Evolutionary conservation across 257 asterid species (phyloP), one percentile per base, ranked within the genome.

Genomic region (Solanum commersonii): DNA sequence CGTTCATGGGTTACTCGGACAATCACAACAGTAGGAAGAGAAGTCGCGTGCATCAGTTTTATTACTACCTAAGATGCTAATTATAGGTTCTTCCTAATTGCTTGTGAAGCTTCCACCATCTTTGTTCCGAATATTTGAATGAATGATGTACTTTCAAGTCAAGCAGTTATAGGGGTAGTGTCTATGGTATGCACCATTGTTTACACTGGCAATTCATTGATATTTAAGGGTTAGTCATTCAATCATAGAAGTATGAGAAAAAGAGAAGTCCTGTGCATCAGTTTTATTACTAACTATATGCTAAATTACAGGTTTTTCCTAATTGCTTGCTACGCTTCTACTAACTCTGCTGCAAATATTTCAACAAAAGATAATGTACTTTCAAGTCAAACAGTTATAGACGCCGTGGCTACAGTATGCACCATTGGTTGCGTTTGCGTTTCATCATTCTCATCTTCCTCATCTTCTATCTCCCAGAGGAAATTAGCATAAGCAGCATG

Each of bases 401-500:
- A 91, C 38, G 95, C 92, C 91, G 91, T 90, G 87, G 84, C 65
- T 82, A 89, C 95, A 18, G 87, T 90, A 52, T 79, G 91, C 84
- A 86, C 10, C 35, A 88, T 31, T 5, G 86, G 52, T 81, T 77
- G 85, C 49, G 70, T 73, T 25, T 86, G 72, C 3, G 9, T 87
- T 13, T 89, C 90, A 25, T 87, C 90, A 1, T 87, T 93, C 6
- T 74, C 90, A 4, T 92, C 95, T 33, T 92, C 96, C 12, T 84
- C 86, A 3, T 89, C 96, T 38, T 92, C 97, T 5, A 90, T 76
- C 86, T 94, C 95, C 99, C 99, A 96, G 23, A 96, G 94, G 87
- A 96, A 96, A 77, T 91, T 91, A 77, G 98, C 99, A 42, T 92
- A 94, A 10, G 99, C 98, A 8, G 99, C 98, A 44, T 94, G 98